A percentile compares a stretch with the other conserved stretches of the same genome.
Conservation (phyloP, 257 asterid genomes). For the Solanum clarkiae region DNA sequence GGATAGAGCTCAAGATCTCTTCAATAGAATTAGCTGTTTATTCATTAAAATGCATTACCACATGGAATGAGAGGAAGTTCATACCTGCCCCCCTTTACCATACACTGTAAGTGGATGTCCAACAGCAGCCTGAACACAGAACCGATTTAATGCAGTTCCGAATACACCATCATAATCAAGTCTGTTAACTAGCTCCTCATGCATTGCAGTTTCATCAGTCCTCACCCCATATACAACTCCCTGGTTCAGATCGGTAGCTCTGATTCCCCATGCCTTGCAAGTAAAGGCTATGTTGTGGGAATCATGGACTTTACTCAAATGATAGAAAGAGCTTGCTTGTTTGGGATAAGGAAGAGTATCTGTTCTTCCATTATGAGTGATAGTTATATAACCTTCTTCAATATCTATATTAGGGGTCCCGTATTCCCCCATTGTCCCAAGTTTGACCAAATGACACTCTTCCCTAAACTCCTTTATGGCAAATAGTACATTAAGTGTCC, state of each 20-base stretch:
- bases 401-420: constrained; percentile 96
- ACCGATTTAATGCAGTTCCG: constrained; percentile 92
- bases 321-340: constrained; percentile 92
- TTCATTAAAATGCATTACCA: neutral
- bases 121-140: constrained; percentile 94
- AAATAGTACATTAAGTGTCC: constrained; percentile 79
- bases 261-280: constrained; percentile 94
- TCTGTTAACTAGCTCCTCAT: constrained; percentile 72
- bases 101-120: constrained; percentile 94
- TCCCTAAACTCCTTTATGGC: constrained; percentile 83
- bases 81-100: constrained; percentile 99
- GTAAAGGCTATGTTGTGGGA: constrained; percentile 88
- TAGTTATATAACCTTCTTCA: constrained; percentile 87
- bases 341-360: constrained; percentile 94
- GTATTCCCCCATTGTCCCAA: constrained; percentile 99
- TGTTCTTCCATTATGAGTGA: constrained; percentile 82
- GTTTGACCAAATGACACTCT: constrained; percentile 94
- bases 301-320: constrained; percentile 89
- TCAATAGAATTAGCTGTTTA: neutral
- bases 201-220: constrained; percentile 85
- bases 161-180: constrained; percentile 82
- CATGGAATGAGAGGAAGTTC: neutral
- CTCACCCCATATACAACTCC: constrained; percentile 92
- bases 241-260: constrained; percentile 91
- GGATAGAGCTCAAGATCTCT: neutral